A percentile compares a stretch with the other conserved stretches of the same genome.
phyloP scores from a whole-genome alignment of 148 eudicot species.

The Rhododendron molle region DNA sequence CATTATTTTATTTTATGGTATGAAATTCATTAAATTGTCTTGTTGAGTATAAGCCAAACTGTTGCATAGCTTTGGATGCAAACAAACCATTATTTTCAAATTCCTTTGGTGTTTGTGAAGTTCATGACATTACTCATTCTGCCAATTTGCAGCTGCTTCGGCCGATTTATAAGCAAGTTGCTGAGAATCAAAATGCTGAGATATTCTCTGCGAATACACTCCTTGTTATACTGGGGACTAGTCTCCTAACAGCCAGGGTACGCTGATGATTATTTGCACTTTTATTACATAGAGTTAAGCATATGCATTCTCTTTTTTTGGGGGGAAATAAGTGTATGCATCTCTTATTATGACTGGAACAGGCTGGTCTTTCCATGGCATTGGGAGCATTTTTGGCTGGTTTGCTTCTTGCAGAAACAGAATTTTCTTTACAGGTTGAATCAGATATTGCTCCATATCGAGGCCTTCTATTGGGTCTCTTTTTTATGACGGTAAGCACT shows the following conservation, averaged over 20 bases:
- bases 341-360: conserved; percentile 19
- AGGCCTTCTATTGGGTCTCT: conserved; percentile 95
- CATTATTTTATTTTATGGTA: not conserved
- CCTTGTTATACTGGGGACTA: conserved; percentile 91
- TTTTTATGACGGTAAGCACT: conserved; percentile 89
- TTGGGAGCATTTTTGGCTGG: conserved; percentile 99
- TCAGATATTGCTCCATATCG: conserved; percentile 99
- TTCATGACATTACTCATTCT: conserved; percentile 10
- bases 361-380: conserved; percentile 99
- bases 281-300: not conserved
- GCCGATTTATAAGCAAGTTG: conserved; percentile 93
- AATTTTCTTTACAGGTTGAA: conserved; percentile 95
- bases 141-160: conserved; percentile 76
- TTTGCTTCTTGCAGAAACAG: conserved; percentile 97
- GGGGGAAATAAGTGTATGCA: not conserved
- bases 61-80: not conserved
- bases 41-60: not conserved
- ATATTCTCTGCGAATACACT: conserved; percentile 97
- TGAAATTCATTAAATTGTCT: not conserved
- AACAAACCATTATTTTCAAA: not conserved
- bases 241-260: conserved; percentile 98
- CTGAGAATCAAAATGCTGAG: conserved; percentile 95
- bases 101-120: not conserved
- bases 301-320: not conserved
- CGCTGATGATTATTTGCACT: conserved; percentile 10